Evolutionary conservation across 345 rosid species (phyloP), one percentile per base, ranked within the genome.

Genomic region (Salix caprea): DNA sequence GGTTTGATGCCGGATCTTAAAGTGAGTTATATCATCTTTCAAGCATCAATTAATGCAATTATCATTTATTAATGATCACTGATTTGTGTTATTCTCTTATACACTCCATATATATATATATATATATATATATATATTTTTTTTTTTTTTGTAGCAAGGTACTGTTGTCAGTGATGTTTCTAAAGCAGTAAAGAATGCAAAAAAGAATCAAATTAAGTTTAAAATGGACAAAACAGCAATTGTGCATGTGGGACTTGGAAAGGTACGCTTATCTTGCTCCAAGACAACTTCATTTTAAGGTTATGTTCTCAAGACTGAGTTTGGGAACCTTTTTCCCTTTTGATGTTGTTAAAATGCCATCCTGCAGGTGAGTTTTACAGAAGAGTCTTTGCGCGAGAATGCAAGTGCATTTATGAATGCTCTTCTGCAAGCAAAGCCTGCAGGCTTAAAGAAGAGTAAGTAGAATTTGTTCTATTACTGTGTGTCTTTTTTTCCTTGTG

Each of bases 401-500:
- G 80, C 91, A 40, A 94, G 98, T 74, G 99, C 99, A 52, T 92
- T 96, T 75, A 91, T 96, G 89, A 92, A 92, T 76, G 90, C 98
- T 36, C 91, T 96, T 84, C 82, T 96, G 77, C 90, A 81, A 74
- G 93, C 99, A 50, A 96, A 96, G 84, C 99, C 99, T 54, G 90
- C 94, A 2, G 99, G 99, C 75, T 85, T 96, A 76, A 96, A 96
- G 86, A 96, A 96, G 87, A 89, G 99, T 96, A 82, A 84, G 91
- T 76, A 12, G 70, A 74, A 19, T 64, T 19, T 71, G 42, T 58
- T 71, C 36, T 71, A 36, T 80, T 16, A 13, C 72, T 71, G 14
- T 60, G 24, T 39, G 28, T 60, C n/a, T n/a, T n/a, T 52, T 39
- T 7, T 11, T 50, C 23, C 54, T 60, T 13, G 56, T 32, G 32